Base-by-base conservation (phyloP, 192 early-diverging fungal genomes). In the Rhizophagus sp. region DNA sequence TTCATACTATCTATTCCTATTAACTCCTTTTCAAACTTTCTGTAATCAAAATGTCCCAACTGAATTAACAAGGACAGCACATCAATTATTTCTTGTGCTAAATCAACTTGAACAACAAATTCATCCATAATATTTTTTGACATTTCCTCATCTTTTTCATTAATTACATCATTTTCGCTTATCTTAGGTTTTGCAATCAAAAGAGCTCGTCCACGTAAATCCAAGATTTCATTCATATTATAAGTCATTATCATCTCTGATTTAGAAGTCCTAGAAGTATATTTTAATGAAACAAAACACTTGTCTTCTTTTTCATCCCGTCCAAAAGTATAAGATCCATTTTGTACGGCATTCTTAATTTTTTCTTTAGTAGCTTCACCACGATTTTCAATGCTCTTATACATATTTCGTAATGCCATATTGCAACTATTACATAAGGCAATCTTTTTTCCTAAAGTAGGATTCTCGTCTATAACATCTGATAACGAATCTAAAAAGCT, bases 41-140 rank as follows among this genome's bases (percentile, higher is more conserved):
- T 61, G 71, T 81, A 81, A 62, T 7, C 41, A 78, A 81, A 81
- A 47, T 81, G 80, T 2, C 80, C 80, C 34, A 78, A 47, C 47
- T 77, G 41, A 11, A 81, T 81, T 17, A 81, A 57, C 33, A 39
- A 69, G 19, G 76, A 24, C 4, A 33, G 67, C 6, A 78, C 22
- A 61, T 50, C 61, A 36, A 69, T 34, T 24, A 81, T 81, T 30
- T 81, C 62, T 17, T 77, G 67, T 22, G 27, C 76, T 1, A 78
- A 7, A 72, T 81, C 80, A 62, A 81, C 80, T 17, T 81, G 80
- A 50, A 7, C 36, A 25, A 81, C 65, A 78, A 81, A 81, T 17
- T 78, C 52, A 17, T 52, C 57, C 22, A 71, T 79, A 27, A 67
- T 30, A 13, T 36, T 22, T 4, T 63, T 49, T 17, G n/a, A 17